These are phyloP conservation scores for Athelia psychrophila DNA, from an alignment of 1,284 basidiomycete species.

Conservation along the genomic window DNA sequence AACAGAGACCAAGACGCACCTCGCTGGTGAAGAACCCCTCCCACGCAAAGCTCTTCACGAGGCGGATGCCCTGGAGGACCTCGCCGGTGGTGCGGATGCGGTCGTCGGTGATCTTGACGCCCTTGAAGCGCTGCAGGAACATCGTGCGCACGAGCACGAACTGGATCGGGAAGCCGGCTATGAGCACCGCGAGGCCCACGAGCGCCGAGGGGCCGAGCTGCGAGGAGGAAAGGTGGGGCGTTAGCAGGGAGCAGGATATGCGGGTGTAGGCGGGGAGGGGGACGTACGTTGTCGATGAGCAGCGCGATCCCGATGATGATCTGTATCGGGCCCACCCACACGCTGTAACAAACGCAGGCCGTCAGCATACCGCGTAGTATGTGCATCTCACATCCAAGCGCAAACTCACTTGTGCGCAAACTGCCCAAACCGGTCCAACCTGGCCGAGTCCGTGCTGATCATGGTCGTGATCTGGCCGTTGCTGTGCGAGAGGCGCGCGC, in stretches of 20 bases:
- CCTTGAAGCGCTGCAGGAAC: constrained; percentile 61
- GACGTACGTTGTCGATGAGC: constrained; percentile 54
- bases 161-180: constrained; percentile 37
- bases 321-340: constrained; percentile 59
- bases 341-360: constrained; percentile 24
- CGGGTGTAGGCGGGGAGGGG: background rate
- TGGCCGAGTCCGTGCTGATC: constrained; percentile 60
- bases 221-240: constrained; percentile 5
- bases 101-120: constrained; percentile 72
- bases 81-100: constrained; percentile 66
- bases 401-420: constrained; percentile 54
- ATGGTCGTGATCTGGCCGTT: constrained; percentile 72
- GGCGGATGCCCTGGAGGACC: constrained; percentile 61
- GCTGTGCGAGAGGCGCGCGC: constrained; percentile 55
- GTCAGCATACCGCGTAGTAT: constrained; percentile 7
- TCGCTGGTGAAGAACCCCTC: constrained; percentile 60
- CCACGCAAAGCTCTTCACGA: constrained; percentile 63
- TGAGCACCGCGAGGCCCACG: constrained; percentile 62
- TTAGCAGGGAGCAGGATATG: constrained; percentile 6
- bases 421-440: constrained; percentile 45
- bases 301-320: constrained; percentile 64
- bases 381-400: too few relatives aligned
- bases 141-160: constrained; percentile 59
- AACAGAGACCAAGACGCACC: too few relatives aligned
- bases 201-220: constrained; percentile 69